Percentiles rank a stretch among this genome's conserved stretches.
Conservation (phyloP, 192 early-diverging fungal genomes). For the Pilobolus umbonatus region DNA sequence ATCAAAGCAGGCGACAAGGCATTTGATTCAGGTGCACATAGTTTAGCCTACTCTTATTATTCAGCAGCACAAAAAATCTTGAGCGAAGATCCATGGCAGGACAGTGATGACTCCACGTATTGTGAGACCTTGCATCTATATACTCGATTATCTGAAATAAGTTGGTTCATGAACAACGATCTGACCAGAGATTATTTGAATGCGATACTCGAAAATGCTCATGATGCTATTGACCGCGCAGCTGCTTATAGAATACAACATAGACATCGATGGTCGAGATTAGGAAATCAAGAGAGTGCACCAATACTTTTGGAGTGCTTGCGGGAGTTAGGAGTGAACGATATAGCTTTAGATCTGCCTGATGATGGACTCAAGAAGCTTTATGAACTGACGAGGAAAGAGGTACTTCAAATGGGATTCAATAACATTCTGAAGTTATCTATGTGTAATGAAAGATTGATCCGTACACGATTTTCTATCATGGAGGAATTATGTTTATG, state of each 20-base stretch:
- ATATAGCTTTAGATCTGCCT: slow-evolving; percentile 9
- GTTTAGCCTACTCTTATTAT: slow-evolving; percentile 25
- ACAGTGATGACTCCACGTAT: slow-evolving; percentile 22
- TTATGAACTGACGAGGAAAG: slow-evolving; percentile 11
- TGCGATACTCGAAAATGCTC: slow-evolving; percentile 20
- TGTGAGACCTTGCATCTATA: slow-evolving; percentile 29
- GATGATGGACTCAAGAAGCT: slow-evolving; percentile 1
- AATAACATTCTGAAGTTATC: slow-evolving; percentile 18
- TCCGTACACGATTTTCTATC: slow-evolving; percentile 21
- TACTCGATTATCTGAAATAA: slow-evolving; percentile 23
- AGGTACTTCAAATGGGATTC: slow-evolving; percentile 17
- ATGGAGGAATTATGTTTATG: slow-evolving; percentile 30
- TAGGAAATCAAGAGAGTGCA: slow-evolving; percentile 10
- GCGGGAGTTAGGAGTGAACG: slow-evolving; percentile 21
- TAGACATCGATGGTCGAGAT: slow-evolving; percentile 14
- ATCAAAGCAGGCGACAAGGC: slow-evolving; percentile 23
- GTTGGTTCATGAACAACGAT: slow-evolving; percentile 25
- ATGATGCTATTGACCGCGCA: slow-evolving; percentile 22
- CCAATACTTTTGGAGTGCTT: slow-evolving; percentile 22
- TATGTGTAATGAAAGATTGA: slow-evolving; percentile 11
- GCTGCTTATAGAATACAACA: slow-evolving; percentile 29
- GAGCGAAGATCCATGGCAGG: slow-evolving; percentile 11
- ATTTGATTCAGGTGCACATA: slow-evolving; percentile 24
- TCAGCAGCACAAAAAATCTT: slow-evolving; percentile 15
- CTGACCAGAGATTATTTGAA: slow-evolving; percentile 11